phyloP scores from a whole-genome alignment of 169 alveolate species.

The Cyclospora cayetanensis region DNA sequence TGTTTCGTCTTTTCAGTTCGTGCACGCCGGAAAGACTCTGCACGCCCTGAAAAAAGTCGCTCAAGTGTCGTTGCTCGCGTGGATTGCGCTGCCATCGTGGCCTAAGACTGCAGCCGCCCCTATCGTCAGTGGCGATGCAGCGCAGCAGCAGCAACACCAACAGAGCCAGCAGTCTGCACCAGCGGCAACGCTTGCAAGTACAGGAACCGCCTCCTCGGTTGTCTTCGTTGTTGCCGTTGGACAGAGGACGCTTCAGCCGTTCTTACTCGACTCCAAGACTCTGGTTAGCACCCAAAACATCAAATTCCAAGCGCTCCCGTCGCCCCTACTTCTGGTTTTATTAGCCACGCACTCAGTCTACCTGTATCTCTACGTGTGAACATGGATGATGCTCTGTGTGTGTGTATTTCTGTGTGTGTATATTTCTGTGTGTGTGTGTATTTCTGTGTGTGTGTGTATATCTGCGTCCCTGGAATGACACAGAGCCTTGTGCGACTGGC shows the following conservation, averaged over 20 bases:
- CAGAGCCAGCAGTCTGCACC: not conserved
- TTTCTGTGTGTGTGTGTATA: not conserved
- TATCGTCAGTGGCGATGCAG: not conserved
- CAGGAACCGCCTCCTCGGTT: not conserved
- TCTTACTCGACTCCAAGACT: constrained; percentile 17
- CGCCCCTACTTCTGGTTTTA: too few species aligned
- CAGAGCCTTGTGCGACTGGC: constrained; percentile 56
- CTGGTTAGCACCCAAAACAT: not conserved
- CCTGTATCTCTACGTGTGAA: not conserved
- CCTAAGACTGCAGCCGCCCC: not conserved
- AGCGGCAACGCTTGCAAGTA: constrained; percentile 5
- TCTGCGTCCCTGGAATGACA: not conserved
- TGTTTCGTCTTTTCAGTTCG: not conserved
- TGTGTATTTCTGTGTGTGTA: too few species aligned
- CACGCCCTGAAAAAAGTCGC: constrained; percentile 23
- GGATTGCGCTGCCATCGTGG: constrained; percentile 1
- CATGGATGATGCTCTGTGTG: not conserved
- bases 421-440: too few species aligned
- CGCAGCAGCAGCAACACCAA: not conserved
- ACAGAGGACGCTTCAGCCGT: constrained; percentile 55
- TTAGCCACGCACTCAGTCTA: too few species aligned
- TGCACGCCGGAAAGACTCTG: constrained; percentile 11
- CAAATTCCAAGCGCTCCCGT: not conserved
- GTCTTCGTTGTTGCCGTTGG: constrained; percentile 60
- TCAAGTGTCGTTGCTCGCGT: not conserved